phyloP scores from a whole-genome alignment of 768 basidiomycete genomes.

The Auriscalpium vulgare region DNA sequence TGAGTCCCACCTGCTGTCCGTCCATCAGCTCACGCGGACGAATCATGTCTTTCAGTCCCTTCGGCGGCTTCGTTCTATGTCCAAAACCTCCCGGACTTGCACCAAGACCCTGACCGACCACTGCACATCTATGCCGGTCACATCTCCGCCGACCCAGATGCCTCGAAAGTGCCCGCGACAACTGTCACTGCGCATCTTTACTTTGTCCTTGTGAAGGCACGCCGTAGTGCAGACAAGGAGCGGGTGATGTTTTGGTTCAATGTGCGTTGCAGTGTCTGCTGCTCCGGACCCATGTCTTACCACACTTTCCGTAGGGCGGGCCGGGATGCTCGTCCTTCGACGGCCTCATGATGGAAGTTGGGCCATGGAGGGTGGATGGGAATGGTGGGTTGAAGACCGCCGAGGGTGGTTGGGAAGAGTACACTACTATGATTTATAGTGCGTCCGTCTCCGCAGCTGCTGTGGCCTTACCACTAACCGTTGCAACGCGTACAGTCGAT shows the following conservation, averaged over 20 bases:
- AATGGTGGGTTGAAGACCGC: constrained; percentile 61
- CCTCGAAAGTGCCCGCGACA: constrained; percentile 37
- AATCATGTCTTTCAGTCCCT: constrained; percentile 38
- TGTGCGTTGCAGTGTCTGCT: constrained; percentile 37
- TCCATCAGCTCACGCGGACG: not conserved
- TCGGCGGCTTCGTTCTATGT: constrained; percentile 84
- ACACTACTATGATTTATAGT: constrained; percentile 90
- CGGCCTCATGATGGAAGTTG: constrained; percentile 97
- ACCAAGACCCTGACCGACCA: constrained; percentile 61
- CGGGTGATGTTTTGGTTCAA: constrained; percentile 96
- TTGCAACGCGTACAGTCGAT: constrained; percentile 55
- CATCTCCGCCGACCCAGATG: constrained; percentile 69
- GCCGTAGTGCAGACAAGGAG: constrained; percentile 83
- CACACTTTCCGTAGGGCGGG: constrained; percentile 53
- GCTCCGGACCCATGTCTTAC: not conserved
- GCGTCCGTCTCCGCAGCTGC: constrained; percentile 23
- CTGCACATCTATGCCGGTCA: constrained; percentile 83
- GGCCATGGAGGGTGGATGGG: constrained; percentile 79
- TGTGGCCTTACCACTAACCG: not conserved
- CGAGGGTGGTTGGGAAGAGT: constrained; percentile 97
- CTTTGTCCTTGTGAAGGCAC: constrained; percentile 86
- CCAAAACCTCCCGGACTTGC: constrained; percentile 63
- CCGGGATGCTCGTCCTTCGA: constrained; percentile 98
- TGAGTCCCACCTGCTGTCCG: not conserved
- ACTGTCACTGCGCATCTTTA: constrained; percentile 72